A percentile compares a stretch with the other conserved stretches of the same genome.
phyloP scores from a whole-genome alignment of 768 basidiomycete species.

The Plicaturopsis crispa region DNA sequence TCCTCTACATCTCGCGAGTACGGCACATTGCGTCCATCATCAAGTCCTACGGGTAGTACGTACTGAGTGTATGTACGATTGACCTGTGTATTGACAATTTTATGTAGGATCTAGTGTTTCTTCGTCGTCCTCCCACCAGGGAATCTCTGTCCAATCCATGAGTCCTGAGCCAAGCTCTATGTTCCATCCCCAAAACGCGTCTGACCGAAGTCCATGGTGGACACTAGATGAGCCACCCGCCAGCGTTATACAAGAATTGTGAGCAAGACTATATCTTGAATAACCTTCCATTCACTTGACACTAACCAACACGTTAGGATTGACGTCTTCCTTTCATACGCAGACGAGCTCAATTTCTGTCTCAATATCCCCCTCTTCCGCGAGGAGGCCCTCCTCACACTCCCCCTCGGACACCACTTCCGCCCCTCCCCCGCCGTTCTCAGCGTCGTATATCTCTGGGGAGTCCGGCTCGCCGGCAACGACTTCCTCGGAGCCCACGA shows the following conservation, averaged over 20 bases:
- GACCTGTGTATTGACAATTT: not conserved
- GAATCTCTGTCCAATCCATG: not conserved
- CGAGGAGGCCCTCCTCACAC: slow-evolving; percentile 36
- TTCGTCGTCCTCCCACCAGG: too few species aligned
- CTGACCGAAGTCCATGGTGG: not conserved
- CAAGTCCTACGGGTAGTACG: too few species aligned
- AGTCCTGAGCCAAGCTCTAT: not conserved
- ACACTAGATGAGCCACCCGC: slow-evolving; percentile 4
- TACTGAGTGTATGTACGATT: not conserved
- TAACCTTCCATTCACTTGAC: not conserved
- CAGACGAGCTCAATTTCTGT: slow-evolving; percentile 60
- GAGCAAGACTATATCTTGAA: not conserved
- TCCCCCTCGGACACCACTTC: slow-evolving; percentile 38
- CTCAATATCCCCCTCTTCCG: slow-evolving; percentile 45
- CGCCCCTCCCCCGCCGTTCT: slow-evolving; percentile 43
- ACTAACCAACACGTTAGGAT: slow-evolving; percentile 30
- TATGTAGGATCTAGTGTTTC: not conserved
- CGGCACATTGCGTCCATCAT: too few species aligned
- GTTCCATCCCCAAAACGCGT: not conserved
- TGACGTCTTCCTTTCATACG: slow-evolving; percentile 51
- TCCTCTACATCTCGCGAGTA: not conserved
- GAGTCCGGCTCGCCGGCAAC: slow-evolving; percentile 38
- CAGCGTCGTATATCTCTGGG: slow-evolving; percentile 45
- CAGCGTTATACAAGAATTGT: slow-evolving; percentile 6
- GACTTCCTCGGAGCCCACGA: slow-evolving; percentile 34